Evolutionary conservation across 208 protist species (phyloP), one percentile per base, ranked within the genome.

Genomic region (Trichomonas tenax): DNA sequence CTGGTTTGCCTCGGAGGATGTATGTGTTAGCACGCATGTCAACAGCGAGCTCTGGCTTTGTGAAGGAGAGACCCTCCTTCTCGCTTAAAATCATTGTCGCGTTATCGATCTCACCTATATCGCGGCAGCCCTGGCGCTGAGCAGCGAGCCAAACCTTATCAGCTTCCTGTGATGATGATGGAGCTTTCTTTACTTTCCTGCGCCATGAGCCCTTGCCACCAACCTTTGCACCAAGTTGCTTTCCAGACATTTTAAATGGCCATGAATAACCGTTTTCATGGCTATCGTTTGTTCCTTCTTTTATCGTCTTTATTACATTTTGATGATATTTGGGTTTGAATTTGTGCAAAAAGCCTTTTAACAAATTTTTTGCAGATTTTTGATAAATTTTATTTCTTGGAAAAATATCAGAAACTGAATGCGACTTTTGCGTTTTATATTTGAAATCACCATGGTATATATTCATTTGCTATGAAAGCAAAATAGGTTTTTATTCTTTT

Each of bases 1-100:
- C 86, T 38, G 44, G 44, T 6, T 34, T 93, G 17, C 86, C 86
- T 3, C 41, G 41, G 14, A 93, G 17, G 31, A 17, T 10, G 45
- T 93, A 93, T 38, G 86, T 93, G 44, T 93, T 93, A 51, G 86
- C 86, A 93, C 44, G 86, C 86, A 93, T 93, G 26, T 93, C 44
- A 41, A 93, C n/a, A 48, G 86, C 23, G 26, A 93, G 44, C 44
- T 93, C n/a, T 93, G 86, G 86, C 31, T 93, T 93, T 93, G 40
- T 34, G 44, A 93, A 93, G 15, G 86, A 48, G 15, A 93, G 86
- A 0, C 40, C 44, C 38, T 93, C 86, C 34, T 93, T 44, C 1
- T 51, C 26, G 82, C 40, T 40, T 23, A 93, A 26, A 9, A 93
- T 93, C 3, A 93, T 93, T 93, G 86, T 48, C 0, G 86, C 86